These are phyloP conservation scores for Lepidium africanum DNA, from an alignment of 345 rosid species.

Conservation along the genomic window DNA sequence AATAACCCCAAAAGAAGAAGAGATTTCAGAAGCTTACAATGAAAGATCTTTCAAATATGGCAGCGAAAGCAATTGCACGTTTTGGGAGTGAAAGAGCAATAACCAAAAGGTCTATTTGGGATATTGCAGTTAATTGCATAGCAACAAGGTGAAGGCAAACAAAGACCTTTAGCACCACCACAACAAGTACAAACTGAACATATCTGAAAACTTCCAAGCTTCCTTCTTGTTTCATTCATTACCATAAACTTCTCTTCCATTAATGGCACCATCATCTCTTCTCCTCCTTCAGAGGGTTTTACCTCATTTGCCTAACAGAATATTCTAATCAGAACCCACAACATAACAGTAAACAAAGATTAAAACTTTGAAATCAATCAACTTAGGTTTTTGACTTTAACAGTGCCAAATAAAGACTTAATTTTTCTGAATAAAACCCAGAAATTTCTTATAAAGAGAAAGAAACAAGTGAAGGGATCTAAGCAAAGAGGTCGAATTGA, in stretches of 20 bases:
- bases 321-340: neutral
- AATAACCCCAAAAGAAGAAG: neutral
- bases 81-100: conserved; percentile 94
- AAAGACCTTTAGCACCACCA: conserved; percentile 72
- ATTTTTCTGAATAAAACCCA: conserved; percentile 25
- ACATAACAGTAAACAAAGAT: neutral
- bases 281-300: conserved; percentile 18
- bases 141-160: conserved; percentile 91
- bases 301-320: conserved; percentile 45
- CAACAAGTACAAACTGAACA: conserved; percentile 97
- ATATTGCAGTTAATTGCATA: conserved; percentile 96
- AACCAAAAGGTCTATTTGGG: conserved; percentile 93
- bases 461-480: conserved; percentile 24
- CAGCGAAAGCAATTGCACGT: conserved; percentile 93
- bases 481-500: neutral
- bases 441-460: neutral
- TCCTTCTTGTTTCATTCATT: conserved; percentile 77
- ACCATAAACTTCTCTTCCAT: conserved; percentile 56
- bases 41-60: conserved; percentile 43
- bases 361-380: neutral
- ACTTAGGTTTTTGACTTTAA: neutral
- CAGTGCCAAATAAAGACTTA: neutral
- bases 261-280: conserved; percentile 43
- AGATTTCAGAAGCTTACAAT: conserved; percentile 1
- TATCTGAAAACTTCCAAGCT: conserved; percentile 72